phyloP scores from a whole-genome alignment of 108 stramenopile species.

The Cyclostephanos tholiformis region DNA sequence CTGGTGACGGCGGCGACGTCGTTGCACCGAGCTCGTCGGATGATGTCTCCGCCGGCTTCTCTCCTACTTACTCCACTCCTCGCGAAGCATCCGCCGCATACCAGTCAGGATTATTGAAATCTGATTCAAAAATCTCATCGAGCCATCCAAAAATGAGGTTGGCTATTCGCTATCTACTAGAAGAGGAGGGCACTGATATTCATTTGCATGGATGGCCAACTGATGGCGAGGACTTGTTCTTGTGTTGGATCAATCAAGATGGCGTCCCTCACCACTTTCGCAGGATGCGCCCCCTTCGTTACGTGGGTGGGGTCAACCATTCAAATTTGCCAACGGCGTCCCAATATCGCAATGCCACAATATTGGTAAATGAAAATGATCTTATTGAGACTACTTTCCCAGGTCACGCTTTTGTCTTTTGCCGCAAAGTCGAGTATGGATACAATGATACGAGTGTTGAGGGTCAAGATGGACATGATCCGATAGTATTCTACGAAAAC shows the following conservation, averaged over 20 bases:
- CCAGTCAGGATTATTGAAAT: constrained; percentile 23
- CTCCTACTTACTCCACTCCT: constrained; percentile 13
- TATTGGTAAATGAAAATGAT: constrained; percentile 45
- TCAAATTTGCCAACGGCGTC: background rate
- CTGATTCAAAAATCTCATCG: constrained; percentile 8
- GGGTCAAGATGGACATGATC: constrained; percentile 4
- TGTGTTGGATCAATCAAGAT: constrained; percentile 39
- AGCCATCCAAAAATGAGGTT: constrained; percentile 23
- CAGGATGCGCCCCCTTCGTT: background rate
- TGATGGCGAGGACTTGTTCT: constrained; percentile 11
- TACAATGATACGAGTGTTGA: background rate
- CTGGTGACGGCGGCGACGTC: too few relatives aligned
- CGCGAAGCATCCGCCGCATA: constrained; percentile 24
- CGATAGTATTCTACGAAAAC: background rate
- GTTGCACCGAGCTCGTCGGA: too few relatives aligned
- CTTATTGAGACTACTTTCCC: constrained; percentile 64
- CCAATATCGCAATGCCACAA: background rate
- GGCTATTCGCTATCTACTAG: constrained; percentile 38
- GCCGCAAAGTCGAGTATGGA: constrained; percentile 28
- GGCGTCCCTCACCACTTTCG: constrained; percentile 39
- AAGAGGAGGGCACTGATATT: background rate
- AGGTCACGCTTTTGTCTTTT: constrained; percentile 78
- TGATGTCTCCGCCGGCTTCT: background rate
- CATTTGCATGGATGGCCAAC: background rate
- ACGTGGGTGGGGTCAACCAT: background rate